Conservation (phyloP, 2,329 filamentous ascomycete genomes). For the Tolypocladium pustulatum region DNA sequence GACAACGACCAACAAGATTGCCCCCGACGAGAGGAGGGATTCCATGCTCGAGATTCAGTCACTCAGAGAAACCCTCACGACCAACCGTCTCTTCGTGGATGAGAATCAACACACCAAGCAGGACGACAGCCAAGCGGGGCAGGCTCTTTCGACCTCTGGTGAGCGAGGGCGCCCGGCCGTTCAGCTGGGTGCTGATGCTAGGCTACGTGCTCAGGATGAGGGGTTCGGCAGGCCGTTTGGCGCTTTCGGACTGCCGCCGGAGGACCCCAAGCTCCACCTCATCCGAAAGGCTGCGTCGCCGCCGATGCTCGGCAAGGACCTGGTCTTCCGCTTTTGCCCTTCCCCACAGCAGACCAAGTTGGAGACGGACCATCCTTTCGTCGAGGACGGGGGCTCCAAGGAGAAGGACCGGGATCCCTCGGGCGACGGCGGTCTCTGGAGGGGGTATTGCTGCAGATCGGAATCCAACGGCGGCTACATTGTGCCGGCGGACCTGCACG, state of each 20-base stretch:
- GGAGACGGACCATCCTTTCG: conserved; percentile 61
- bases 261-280: conserved; percentile 30
- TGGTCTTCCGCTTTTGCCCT: conserved; percentile 69
- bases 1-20: conserved; percentile 25
- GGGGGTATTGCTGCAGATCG: conserved; percentile 52
- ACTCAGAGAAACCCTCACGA: conserved; percentile 13
- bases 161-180: not conserved
- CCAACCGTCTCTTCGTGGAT: conserved; percentile 10
- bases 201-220: not conserved
- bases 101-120: conserved; percentile 3
- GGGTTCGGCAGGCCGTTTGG: conserved; percentile 34
- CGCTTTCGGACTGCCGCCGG: conserved; percentile 23
- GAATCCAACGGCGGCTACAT: conserved; percentile 24
- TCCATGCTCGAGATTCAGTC: conserved; percentile 13
- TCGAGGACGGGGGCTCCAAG: conserved; percentile 32
- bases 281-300: conserved; percentile 51
- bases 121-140: not conserved
- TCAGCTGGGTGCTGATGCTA: not conserved
- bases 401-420: conserved; percentile 43
- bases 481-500: conserved; percentile 31
- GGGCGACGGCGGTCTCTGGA: conserved; percentile 62
- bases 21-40: conserved; percentile 14
- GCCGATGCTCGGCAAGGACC: conserved; percentile 78
- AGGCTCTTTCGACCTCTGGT: no score
- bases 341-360: conserved; percentile 80